Base-by-base conservation (phyloP, 768 basidiomycete species). In the Saitozyma podzolica region DNA sequence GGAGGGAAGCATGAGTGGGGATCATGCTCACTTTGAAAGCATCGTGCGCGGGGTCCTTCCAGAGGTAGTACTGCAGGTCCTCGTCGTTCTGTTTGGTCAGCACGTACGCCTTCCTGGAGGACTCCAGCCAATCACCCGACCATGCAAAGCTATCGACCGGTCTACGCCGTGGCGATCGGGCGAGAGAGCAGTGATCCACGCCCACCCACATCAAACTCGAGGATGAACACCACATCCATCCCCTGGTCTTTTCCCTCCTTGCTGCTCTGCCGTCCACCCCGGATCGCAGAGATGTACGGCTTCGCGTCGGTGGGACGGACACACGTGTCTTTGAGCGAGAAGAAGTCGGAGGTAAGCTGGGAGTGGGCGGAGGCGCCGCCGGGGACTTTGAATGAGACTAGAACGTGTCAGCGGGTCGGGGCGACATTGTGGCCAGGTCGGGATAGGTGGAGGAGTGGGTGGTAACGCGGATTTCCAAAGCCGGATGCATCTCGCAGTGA, bases 131-230 rank as follows among this genome's bases (percentile, higher is more conserved):
- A 13, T 16, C 41, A 0, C n/a, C n/a, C 49, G 16, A 29, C 19
- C 37, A 16, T 11, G 13, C 42, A 1, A 29, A 29, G 29, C 29
- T 29, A 29, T 29, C 29, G 29, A 29, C 29, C 29, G 2, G 20
- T 4, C 10, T 9, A 39, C 40, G 19, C 14, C 40, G 29, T 3
- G 29, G 4, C 10, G 54, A 16, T 55, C 10, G 40, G 16, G 29
- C 10, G 14, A 16, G 10, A 40, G 40, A 62, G 58, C 58, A 58
- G 42, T 29, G 29, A 29, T 29, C 29, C 29, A 29, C 29, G 29
- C 29, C 37, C 9, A 67, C 72, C 40, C 54, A 80, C 78, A 47
- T 74, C 75, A 56, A 72, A 72, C 8, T 73, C 72, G 63, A 73
- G 55, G 40, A 75, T 43, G 56, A 73, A 75, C 10, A 66, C 63